Conservation (phyloP, 2,329 filamentous ascomycete species). For the Coniochaeta pulveracea region DNA sequence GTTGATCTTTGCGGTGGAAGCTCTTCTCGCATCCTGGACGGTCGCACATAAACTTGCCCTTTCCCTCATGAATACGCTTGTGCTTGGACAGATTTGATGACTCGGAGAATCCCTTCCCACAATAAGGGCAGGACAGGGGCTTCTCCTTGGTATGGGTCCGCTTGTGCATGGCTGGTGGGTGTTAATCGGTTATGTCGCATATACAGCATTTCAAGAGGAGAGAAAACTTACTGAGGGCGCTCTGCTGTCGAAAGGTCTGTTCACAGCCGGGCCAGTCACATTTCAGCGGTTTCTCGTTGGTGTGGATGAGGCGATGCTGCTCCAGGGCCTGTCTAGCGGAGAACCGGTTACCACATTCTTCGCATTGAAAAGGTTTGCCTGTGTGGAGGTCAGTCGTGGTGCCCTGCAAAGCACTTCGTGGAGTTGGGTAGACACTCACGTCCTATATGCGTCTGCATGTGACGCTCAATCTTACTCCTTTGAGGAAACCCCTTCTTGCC, state of each 20-base stretch:
- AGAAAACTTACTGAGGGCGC: slow-evolving; percentile 45
- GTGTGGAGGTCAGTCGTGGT: slow-evolving; percentile 10
- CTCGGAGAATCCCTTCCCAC: slow-evolving; percentile 49
- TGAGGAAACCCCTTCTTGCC: slow-evolving; percentile 40
- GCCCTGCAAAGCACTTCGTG: not conserved
- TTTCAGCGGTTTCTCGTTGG: slow-evolving; percentile 50
- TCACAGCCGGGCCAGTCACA: slow-evolving; percentile 39
- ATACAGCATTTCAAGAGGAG: not conserved
- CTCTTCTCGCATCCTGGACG: slow-evolving; percentile 38
- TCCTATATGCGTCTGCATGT: slow-evolving; percentile 54
- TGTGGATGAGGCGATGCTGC: slow-evolving; percentile 57
- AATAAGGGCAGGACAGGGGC: slow-evolving; percentile 46
- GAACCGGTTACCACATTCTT: slow-evolving; percentile 43
- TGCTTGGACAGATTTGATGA: slow-evolving; percentile 59
- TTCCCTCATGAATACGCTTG: slow-evolving; percentile 46
- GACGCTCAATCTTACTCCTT: slow-evolving; percentile 52
- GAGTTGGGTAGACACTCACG: slow-evolving; percentile 31
- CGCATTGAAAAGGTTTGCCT: slow-evolving; percentile 50
- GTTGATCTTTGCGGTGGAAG: slow-evolving; percentile 49
- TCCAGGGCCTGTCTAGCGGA: slow-evolving; percentile 58
- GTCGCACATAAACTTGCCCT: slow-evolving; percentile 36
- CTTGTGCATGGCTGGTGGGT: slow-evolving; percentile 48
- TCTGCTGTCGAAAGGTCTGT: slow-evolving; percentile 55
- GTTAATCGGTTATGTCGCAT: slow-evolving; percentile 3
- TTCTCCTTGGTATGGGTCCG: slow-evolving; percentile 56